Evolutionary conservation across 176 grass and related monocot species (phyloP), one percentile per base, ranked within the genome.

Genomic region (Cenchrus fungigraminus): DNA sequence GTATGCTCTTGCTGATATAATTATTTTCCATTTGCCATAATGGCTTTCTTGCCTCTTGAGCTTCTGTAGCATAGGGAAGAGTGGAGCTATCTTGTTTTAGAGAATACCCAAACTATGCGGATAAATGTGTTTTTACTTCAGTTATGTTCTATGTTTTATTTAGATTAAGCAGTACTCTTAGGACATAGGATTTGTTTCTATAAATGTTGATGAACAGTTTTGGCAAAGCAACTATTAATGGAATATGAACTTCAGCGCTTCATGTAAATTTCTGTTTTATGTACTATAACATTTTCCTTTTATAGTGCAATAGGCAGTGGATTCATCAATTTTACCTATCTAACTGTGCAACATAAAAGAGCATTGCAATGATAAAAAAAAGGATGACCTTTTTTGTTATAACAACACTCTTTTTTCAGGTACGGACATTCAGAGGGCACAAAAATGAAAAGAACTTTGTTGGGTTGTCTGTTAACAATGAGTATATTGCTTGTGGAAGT

Each of bases 381-480:
- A 22, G 31, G 31, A 76, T 45, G 52, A 32, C 57, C 10, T 40
- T 85, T 90, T 32, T 80, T 43, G 31, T 79, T 72, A 84, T 78
- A 58, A 68, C 49, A 46, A 51, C 25, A 63, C 25, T 71, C 12
- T 69, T 82, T 58, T 40, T 80, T 87, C 91, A 99, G 97, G 87
- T 96, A 65, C 91, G 97, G 79, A 99, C 93, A 8, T 96, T 99
- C 87, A 99, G 89, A 91, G 97, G 97, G 45, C 97, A 99, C 86
- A 94, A 86, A n/a, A 99, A 99, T 80, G 97, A 99, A 80, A 99
- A 99, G 85, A 99, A 99, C 76, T 99, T 99, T 29, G 97, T 99
- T 49, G 97, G 97, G 16, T 79, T 99, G 19, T 92, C 94, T 47
- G 97, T 91, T 15, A 97, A 92, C 87, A 92, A 78, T 40, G 97